phyloP scores from a whole-genome alignment of 331 rosid species.

The Acacia concinna region DNA sequence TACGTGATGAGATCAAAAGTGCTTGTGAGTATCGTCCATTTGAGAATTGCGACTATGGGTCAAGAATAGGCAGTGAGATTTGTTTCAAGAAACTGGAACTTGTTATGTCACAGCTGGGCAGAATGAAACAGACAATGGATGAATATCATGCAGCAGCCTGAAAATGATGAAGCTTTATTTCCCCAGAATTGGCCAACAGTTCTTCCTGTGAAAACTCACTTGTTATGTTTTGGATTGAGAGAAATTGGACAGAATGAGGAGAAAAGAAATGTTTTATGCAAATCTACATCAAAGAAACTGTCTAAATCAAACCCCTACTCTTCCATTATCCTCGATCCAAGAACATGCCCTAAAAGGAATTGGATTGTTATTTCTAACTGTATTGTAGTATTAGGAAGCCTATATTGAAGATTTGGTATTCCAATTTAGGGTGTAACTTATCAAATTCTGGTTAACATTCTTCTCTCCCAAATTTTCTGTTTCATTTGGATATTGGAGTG shows the following conservation, averaged over 20 bases:
- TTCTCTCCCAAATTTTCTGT: neutral
- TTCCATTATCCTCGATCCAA: neutral
- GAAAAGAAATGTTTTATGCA: neutral
- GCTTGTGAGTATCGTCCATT: conserved; percentile 78
- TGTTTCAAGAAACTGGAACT: conserved; percentile 72
- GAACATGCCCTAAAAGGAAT: neutral
- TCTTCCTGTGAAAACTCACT: neutral
- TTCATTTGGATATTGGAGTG: neutral
- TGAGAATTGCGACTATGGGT: conserved; percentile 23
- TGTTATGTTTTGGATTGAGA: neutral
- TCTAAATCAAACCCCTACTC: neutral
- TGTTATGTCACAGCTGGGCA: conserved; percentile 68
- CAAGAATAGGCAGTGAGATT: conserved; percentile 84
- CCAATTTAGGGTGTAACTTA: neutral
- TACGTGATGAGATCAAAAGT: conserved; percentile 86
- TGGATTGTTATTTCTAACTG: neutral
- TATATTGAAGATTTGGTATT: neutral
- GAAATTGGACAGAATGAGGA: neutral
- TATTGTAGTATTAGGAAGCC: neutral
- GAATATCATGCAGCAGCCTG: conserved; percentile 55
- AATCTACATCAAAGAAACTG: neutral
- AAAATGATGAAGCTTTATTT: conserved; percentile 23
- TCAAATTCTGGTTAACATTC: neutral
- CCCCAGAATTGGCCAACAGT: neutral
- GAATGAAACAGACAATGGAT: conserved; percentile 66